phyloP scores from a whole-genome alignment of 495 filamentous ascomycete genomes.

The Durotheca rogersii region DNA sequence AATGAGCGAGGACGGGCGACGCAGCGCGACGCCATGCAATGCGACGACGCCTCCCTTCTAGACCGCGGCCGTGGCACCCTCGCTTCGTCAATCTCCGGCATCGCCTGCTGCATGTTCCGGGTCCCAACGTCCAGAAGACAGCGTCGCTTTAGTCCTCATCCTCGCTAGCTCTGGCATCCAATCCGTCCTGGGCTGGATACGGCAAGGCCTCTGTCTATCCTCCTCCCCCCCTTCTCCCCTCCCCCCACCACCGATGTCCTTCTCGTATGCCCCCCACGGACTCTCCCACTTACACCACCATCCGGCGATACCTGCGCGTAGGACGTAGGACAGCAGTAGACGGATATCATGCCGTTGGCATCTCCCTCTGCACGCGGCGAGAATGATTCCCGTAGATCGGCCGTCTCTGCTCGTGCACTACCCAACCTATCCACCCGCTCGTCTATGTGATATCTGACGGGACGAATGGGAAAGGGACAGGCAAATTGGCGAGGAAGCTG shows the following conservation, averaged over 20 bases:
- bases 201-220: constrained; percentile 9
- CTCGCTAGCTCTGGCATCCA: no score
- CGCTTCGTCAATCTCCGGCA: constrained; percentile 16
- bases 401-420: constrained; percentile 2
- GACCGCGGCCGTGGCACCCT: constrained; percentile 11
- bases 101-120: constrained; percentile 6
- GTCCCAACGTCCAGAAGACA: constrained; percentile 6
- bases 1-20: no score
- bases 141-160: no score
- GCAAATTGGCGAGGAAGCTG: no score
- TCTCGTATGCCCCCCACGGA: no score
- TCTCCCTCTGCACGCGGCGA: constrained; percentile 11
- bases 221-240: no score
- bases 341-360: constrained; percentile 2
- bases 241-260: no score
- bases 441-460: background rate
- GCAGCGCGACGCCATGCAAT: constrained; percentile 27
- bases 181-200: constrained; percentile 11
- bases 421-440: no score
- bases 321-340: no score
- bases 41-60: constrained; percentile 13
- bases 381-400: constrained; percentile 9
- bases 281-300: no score
- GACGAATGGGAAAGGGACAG: constrained; percentile 2
- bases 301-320: no score